Evolutionary conservation across 2,329 filamentous ascomycete species (phyloP).

Genomic region (Venturia oleaginea): DNA sequence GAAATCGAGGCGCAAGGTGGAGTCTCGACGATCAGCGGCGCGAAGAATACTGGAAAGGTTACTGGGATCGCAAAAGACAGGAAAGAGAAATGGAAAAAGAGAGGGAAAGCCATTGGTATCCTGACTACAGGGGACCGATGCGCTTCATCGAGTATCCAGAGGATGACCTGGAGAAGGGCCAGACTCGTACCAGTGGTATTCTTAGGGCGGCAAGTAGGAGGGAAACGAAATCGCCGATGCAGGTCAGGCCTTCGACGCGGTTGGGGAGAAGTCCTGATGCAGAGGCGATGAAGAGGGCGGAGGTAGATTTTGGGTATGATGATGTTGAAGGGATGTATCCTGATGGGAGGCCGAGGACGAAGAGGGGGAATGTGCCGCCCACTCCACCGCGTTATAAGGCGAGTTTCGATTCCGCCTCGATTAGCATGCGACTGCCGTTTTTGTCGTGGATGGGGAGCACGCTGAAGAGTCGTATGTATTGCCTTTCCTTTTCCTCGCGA

Average conservation of each 20-base stretch:
- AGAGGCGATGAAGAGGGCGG: neutral
- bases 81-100: conserved; percentile 8
- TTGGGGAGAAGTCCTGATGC: neutral
- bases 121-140: conserved; percentile 3
- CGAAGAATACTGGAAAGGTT: conserved; percentile 12
- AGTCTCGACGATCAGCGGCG: conserved; percentile 5
- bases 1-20: neutral
- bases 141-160: conserved; percentile 10
- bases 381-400: neutral
- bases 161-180: neutral
- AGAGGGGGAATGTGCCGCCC: neutral
- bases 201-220: neutral
- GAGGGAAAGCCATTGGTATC: conserved; percentile 1
- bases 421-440: neutral
- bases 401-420: neutral
- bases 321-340: neutral
- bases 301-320: conserved; percentile 1
- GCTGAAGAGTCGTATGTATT: conserved; percentile 7
- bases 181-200: neutral
- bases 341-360: neutral
- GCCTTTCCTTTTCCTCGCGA: neutral
- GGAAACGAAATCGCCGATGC: neutral
- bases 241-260: neutral
- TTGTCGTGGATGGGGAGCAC: conserved; percentile 11
- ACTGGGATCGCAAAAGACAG: conserved; percentile 8